Base-by-base conservation (phyloP, 164 flowering plant species). In the Berberis vulgaris region DNA sequence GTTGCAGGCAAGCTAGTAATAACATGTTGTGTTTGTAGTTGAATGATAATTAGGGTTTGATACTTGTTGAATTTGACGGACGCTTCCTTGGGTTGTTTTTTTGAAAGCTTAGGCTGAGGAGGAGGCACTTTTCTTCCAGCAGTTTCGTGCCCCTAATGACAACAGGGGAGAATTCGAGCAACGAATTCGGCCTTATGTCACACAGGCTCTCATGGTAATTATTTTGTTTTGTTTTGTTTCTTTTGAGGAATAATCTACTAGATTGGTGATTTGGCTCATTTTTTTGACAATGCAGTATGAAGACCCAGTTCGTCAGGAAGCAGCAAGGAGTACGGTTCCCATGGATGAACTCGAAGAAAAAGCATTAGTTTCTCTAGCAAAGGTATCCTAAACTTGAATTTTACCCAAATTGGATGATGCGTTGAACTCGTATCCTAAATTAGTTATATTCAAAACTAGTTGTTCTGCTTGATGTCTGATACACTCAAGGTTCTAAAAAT, bases 261-360 rank as follows among this genome's bases (percentile, higher is more conserved):
- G 54, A 43, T 10, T 49, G 62, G 6, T 64, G 41, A 45, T 49
- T 43, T 64, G 54, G 50, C 2, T 5, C 49, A 7, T 43, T 57
- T 57, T 1, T 50, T 38, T 55, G 9, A 62, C 72, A 57, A 7
- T 69, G 57, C 65, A 93, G 99, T 94, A 91, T 69, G 99, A 91
- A 70, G 97, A 89, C 57, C 79, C 81, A 6, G 69, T 58, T 39
- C 76, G 86, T 11, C 96, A 91, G 60, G 91, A 85, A 61, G 91
- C 82, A 7, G 97, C 99, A 53, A 82, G 86, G 57, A 83, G 78
- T 69, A 81, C 90, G 1, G 96, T 87, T 57, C 93, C 96, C 13
- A 70, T 79, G 58, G 91, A 89, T 56, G 85, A 83, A 71, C 91
- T 94, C 59, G 96, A 94, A 82, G 98, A 94, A 84, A 89, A 87